A percentile compares a stretch with the other conserved stretches of the same genome.
phyloP scores from a whole-genome alignment of 2,329 filamentous ascomycete species.

The Dothistroma septosporum region DNA sequence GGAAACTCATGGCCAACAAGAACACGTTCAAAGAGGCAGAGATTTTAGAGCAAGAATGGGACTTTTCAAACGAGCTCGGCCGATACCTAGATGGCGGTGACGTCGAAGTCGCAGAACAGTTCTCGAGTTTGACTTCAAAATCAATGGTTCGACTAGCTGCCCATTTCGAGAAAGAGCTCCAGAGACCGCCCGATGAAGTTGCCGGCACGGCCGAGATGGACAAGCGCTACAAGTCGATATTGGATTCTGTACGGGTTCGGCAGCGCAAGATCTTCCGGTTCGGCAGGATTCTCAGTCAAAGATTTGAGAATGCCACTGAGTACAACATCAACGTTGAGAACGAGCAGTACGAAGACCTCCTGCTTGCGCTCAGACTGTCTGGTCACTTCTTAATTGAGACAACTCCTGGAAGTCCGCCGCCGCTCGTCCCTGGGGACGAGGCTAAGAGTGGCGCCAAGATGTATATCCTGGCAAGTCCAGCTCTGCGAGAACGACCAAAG shows the following conservation, averaged over 20 bases:
- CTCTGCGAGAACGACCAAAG: slow-evolving; percentile 67
- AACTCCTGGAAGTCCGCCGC: slow-evolving; percentile 45
- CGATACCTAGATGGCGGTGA: slow-evolving; percentile 88
- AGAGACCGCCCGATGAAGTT: slow-evolving; percentile 77
- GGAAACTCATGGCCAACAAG: slow-evolving; percentile 95
- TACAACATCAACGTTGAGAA: slow-evolving; percentile 76
- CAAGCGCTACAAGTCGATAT: slow-evolving; percentile 89
- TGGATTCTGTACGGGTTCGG: slow-evolving; percentile 92
- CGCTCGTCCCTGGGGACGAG: slow-evolving; percentile 14
- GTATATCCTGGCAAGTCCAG: slow-evolving; percentile 79
- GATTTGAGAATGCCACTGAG: slow-evolving; percentile 95
- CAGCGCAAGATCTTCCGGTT: slow-evolving; percentile 97
- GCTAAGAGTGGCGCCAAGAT: slow-evolving; percentile 44
- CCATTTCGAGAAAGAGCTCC: slow-evolving; percentile 88
- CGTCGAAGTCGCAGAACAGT: slow-evolving; percentile 95
- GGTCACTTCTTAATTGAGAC: slow-evolving; percentile 85
- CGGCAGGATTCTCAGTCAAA: slow-evolving; percentile 80
- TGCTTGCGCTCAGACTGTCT: slow-evolving; percentile 73
- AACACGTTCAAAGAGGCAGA: slow-evolving; percentile 99
- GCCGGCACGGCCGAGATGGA: slow-evolving; percentile 73
- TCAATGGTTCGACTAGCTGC: slow-evolving; percentile 80
- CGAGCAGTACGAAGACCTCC: slow-evolving; percentile 68
- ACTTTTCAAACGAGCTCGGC: slow-evolving; percentile 91
- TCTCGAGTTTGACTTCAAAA: slow-evolving; percentile 88
- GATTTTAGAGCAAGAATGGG: slow-evolving; percentile 95